Base-by-base conservation (phyloP, 2,329 filamentous ascomycete genomes). In the Raffaelea albimanens region DNA sequence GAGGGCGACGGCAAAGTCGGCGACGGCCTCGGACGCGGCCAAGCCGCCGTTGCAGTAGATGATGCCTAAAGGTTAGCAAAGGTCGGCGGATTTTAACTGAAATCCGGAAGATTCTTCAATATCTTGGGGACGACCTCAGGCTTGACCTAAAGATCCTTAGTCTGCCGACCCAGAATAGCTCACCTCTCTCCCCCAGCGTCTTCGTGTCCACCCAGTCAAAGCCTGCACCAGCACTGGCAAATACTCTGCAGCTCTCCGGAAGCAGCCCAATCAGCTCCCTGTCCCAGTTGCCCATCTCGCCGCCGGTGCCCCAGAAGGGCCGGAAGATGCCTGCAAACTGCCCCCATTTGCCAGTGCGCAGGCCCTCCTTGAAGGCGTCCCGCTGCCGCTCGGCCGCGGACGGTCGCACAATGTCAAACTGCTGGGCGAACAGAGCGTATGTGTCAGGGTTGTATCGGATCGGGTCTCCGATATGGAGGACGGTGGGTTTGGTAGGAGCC, bases 401-500 rank as follows among this genome's bases (percentile, higher is more conserved):
- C 13, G 51, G 51, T 19, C 72, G 71, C 45, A 80, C 58, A 23
- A 81, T 63, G 18, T 75, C 68, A 56, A 71, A 78, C 22, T 58
- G 61, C 0, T 61, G 44, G 31, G 62, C 58, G 55, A 77, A 69
- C 51, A 62, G 59, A 25, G 61, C 61, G 55, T 72, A 74, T 0
- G 70, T 71, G 2, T 65, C 60, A 1, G 63, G 67, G 54, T 76
- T 75, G 60, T 72, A 75, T 53, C 65, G 66, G 52, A 74, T 61
- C 11, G 70, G 66, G 59, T 90, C 86, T 52, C 87, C 87, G 63
- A 88, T 81, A 67, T 82, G 83, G 56, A 94, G 76, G 51, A 93
- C 81, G 16, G 46, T 43, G 10, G 51, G 47, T 19, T 47, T 49
- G n/a, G n/a, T n/a, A n/a, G n/a, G n/a, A n/a, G n/a, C n/a, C n/a